phyloP scores from a whole-genome alignment of 2,329 filamentous ascomycete species.

The Dactylellina cionopaga region DNA sequence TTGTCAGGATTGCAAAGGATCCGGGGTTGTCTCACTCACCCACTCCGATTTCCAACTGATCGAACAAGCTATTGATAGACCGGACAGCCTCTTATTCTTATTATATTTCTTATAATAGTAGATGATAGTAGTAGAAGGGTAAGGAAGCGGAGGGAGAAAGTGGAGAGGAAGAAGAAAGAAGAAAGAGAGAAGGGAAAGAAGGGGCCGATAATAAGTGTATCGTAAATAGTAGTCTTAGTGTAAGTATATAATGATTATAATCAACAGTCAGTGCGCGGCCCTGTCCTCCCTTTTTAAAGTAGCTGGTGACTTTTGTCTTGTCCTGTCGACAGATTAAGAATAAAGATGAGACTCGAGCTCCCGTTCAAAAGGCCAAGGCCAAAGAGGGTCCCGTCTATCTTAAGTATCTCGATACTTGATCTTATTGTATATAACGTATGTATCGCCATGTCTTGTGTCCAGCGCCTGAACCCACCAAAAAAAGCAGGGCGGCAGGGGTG shows the following conservation, averaged over 20 bases:
- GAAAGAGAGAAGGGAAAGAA: slow-evolving; percentile 7
- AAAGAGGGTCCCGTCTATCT: background rate
- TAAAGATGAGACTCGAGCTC: background rate
- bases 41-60: no score
- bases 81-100: no score
- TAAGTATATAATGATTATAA: background rate
- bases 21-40: background rate
- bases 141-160: background rate
- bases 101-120: no score
- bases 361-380: no score
- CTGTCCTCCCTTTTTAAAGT: no score
- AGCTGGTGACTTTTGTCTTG: no score
- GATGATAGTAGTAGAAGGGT: background rate
- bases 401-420: background rate
- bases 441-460: no score
- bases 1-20: background rate
- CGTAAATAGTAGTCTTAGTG: no score
- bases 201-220: no score
- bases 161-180: background rate
- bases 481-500: slow-evolving; percentile 46
- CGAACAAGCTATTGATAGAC: no score
- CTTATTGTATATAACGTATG: background rate
- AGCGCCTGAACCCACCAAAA: no score
- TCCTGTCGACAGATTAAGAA: no score
- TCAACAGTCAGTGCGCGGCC: background rate